Conservation (phyloP, 2,329 filamentous ascomycete genomes). For the Coccinonectria pachysandricola region DNA sequence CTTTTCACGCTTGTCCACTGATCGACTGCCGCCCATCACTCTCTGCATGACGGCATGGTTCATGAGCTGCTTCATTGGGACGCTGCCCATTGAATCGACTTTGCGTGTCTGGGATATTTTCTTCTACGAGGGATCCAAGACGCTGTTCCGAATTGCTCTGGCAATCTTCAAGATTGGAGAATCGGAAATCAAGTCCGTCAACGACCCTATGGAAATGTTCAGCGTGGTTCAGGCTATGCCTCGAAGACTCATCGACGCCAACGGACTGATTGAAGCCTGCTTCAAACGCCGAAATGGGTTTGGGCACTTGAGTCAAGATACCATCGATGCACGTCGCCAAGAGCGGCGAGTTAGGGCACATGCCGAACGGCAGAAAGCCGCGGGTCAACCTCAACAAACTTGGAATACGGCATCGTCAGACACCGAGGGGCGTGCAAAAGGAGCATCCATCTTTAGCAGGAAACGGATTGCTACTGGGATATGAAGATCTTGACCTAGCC, state of each 20-base stretch:
- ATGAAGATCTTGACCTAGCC: conserved; percentile 3
- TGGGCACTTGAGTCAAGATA: conserved; percentile 69
- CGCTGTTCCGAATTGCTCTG: conserved; percentile 82
- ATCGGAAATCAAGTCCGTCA: conserved; percentile 64
- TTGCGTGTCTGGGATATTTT: conserved; percentile 92
- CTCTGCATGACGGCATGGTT: conserved; percentile 94
- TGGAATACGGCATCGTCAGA: conserved; percentile 21
- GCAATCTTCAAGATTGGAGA: conserved; percentile 88
- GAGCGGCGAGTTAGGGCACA: conserved; percentile 51
- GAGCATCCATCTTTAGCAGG: conserved; percentile 33
- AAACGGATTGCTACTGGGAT: conserved; percentile 20
- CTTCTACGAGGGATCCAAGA: conserved; percentile 91
- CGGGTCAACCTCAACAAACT: conserved; percentile 18
- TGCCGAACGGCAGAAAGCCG: conserved; percentile 24
- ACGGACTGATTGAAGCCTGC: conserved; percentile 70
- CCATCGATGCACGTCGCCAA: conserved; percentile 65
- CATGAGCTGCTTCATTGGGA: conserved; percentile 94
- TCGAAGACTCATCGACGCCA: conserved; percentile 70
- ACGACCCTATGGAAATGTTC: conserved; percentile 90
- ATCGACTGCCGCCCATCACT: conserved; percentile 74
- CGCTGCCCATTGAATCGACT: conserved; percentile 81
- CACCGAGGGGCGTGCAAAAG: conserved; percentile 28
- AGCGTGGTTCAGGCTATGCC: conserved; percentile 86
- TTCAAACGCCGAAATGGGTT: conserved; percentile 74
- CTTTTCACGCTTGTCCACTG: conserved; percentile 29